phyloP scores from a whole-genome alignment of 768 basidiomycete species.

The Podaxis pistillaris region DNA sequence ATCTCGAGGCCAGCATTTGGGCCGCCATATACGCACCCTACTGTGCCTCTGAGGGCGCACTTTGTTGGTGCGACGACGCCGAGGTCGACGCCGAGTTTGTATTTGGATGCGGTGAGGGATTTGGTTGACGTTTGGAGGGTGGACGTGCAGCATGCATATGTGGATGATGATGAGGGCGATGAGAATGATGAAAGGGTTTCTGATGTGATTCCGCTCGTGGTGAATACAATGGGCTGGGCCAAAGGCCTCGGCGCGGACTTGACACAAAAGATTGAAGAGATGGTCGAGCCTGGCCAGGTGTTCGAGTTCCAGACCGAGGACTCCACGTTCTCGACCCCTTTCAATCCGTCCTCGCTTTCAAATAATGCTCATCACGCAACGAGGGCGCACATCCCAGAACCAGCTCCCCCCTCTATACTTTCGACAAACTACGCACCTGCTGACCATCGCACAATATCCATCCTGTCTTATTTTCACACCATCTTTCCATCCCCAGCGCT shows the following conservation, averaged over 20 bases:
- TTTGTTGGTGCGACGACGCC: conserved; percentile 82
- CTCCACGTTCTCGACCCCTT: not conserved
- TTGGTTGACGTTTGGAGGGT: conserved; percentile 66
- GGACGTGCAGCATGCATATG: conserved; percentile 56
- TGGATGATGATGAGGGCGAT: conserved; percentile 21
- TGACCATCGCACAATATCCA: conserved; percentile 67
- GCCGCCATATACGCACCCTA: conserved; percentile 85
- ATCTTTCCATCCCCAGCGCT: conserved; percentile 23
- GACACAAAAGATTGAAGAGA: conserved; percentile 63
- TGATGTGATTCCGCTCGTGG: conserved; percentile 74
- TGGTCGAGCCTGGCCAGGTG: conserved; percentile 57
- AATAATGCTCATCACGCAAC: not conserved
- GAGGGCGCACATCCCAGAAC: conserved; percentile 40
- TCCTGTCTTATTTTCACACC: conserved; percentile 80
- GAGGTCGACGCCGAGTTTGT: conserved; percentile 70
- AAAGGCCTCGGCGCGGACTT: conserved; percentile 92
- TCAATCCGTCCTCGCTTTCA: not conserved
- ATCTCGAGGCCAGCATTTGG: conserved; percentile 71
- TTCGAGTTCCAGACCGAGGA: conserved; percentile 46
- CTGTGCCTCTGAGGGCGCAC: conserved; percentile 69
- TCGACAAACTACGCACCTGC: conserved; percentile 50
- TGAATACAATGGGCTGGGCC: conserved; percentile 97
- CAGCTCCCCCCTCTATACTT: conserved; percentile 40
- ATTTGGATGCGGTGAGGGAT: conserved; percentile 66
- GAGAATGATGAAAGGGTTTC: conserved; percentile 39